A percentile compares a stretch with the other conserved stretches of the same genome.
Conservation (phyloP, 2,329 filamentous ascomycete genomes). For the Rhinocladiella similis region DNA sequence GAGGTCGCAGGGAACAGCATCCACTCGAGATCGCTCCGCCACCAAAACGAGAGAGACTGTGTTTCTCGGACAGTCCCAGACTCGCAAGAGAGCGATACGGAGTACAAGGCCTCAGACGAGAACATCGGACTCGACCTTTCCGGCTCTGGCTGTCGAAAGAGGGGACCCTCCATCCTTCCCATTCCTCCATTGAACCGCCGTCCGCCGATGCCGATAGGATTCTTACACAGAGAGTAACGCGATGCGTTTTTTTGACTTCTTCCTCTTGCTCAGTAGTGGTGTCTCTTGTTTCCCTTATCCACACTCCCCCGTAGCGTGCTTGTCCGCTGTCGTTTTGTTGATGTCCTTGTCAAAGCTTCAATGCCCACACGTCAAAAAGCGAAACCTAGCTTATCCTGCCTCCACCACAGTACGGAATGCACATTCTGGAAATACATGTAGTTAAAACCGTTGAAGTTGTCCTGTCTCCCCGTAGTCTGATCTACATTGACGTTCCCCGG, state of each 20-base stretch:
- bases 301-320: not conserved
- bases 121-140: not conserved
- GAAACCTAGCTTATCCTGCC: not conserved
- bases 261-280: not conserved
- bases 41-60: not conserved
- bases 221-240: not conserved
- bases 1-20: not conserved
- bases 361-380: not conserved
- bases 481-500: not conserved
- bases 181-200: slow-evolving; percentile 1
- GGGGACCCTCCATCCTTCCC: not conserved
- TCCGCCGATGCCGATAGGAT: slow-evolving; percentile 4
- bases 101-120: not conserved
- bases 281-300: not conserved
- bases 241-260: slow-evolving; percentile 4
- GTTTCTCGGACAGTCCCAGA: not conserved
- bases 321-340: not conserved
- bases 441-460: not conserved
- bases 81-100: not conserved
- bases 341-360: not conserved
- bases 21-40: not conserved
- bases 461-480: not conserved
- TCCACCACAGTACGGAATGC: not conserved
- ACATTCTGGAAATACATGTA: no score
- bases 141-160: not conserved